Base-by-base conservation (phyloP, 2,329 filamentous ascomycete genomes). In the Colletotrichum theobromicola region DNA sequence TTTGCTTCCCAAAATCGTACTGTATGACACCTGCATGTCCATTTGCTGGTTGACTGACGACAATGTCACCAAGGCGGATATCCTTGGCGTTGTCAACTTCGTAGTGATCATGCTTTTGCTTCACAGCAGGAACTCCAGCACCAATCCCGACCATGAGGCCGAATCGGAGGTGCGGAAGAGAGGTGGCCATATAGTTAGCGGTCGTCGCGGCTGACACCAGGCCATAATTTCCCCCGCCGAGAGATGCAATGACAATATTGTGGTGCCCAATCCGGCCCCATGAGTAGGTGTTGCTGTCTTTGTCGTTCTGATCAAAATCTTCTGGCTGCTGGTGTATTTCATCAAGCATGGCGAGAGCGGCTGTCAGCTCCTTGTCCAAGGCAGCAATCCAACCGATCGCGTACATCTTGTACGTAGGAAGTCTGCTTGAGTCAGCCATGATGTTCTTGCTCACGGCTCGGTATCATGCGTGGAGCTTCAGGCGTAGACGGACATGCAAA, bases 121-220 rank as follows among this genome's bases (percentile, higher is more conserved):
- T 75, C 3, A 77, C 79, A 13, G 8, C 15, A 3, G 61, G 62
- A 2, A 79, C 75, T 0, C 79, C 80, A 5, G 77, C 79, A 1
- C 77, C 80, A 12, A 78, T 80, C 4, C 81, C 81, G 0, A 81
- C 80, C 30, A 81, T 71, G 3, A 82, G 64, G 0, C 77, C 71
- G 0, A 74, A 2, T 0, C 37, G 62, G 4, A 65, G 62, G 0
- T 46, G 37, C 0, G 62, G 62, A 7, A 65, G 18, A 0, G 35
- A 84, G 61, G 69, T 83, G 9, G 80, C 57, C 78, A 84, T 80
- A 32, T 79, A 69, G 7, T 50, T 75, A 1, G 79, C 82, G 2
- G 81, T 81, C 26, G 35, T 46, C 3, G 70, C 65, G 0, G 65
- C 64, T 0, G 65, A 64, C 1, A 21, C 15, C 1, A 42, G 64